Evolutionary conservation across 306 rosid species (phyloP), one percentile per base, ranked within the genome.

Genomic region (Malus fusca): DNA sequence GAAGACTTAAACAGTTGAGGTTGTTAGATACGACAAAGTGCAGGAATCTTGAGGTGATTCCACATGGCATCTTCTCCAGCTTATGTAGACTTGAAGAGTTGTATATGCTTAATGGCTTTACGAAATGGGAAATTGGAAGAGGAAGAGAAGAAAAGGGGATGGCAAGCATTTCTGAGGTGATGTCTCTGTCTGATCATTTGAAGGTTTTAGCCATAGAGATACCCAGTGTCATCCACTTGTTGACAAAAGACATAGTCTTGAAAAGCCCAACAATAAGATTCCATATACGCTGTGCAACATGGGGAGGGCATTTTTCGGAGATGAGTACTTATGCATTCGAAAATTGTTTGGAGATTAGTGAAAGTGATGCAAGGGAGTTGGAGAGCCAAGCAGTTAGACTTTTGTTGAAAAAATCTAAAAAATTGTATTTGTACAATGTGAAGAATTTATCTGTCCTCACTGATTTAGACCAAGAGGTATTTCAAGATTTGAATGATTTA

Each of bases 1-100:
- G 68, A 22, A 5, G 23, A 8, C 28, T 73, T 15, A 23, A 3
- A 11, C 21, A 51, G 8, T 35, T 73, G 3, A 62, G 18, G 67
- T 17, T 23, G 30, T 59, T 73, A 10, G 66, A 73, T 60, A 40
- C 44, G 2, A 37, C 6, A 3, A 7, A 0, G 1, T 73, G 77
- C 26, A 0, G 0, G 0, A 0, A 0, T 0, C 55, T 73, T 14
- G 0, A 3, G 26, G 8, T 6, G 33, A 59, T 73, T n/a, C 23
- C 42, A 11, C 56, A 33, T 1, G n/a, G 46, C 59, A 52, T 73
- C 11, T 35, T 73, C 6, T 37, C 56, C 56, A 73, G 26, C 13
- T 73, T 73, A 12, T 14, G 21, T 9, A 30, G 11, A 3, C 28
- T 73, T 22, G 77, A 73, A 60, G 77, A 60, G 52, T 12, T 73